Evolutionary conservation across 768 basidiomycete species (phyloP).

Genomic region (Arthromyces matolae): DNA sequence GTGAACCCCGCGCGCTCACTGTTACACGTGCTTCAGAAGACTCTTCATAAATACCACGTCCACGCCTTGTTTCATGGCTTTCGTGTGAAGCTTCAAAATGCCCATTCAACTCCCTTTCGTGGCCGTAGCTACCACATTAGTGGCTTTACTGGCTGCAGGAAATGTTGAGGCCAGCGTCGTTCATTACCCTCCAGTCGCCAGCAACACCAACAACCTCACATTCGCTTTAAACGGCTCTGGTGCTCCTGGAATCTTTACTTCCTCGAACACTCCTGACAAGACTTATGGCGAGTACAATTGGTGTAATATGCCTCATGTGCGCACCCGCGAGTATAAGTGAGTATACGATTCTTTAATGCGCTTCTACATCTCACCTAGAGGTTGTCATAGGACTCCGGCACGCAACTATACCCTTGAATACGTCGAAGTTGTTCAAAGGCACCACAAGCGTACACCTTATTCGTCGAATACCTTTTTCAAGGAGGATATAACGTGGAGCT

Average conservation of each 20-base stretch:
- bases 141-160: constrained; percentile 10
- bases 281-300: constrained; percentile 47
- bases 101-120: background rate
- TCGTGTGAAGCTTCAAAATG: constrained; percentile 7
- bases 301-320: constrained; percentile 56
- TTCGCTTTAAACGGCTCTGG: constrained; percentile 39
- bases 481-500: constrained; percentile 44
- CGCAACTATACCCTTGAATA: constrained; percentile 37
- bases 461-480: constrained; percentile 47
- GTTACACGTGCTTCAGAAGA: no score
- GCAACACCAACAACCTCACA: constrained; percentile 41
- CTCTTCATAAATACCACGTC: background rate
- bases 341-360: constrained; percentile 8
- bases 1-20: no score
- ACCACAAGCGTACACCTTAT: constrained; percentile 53
- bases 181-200: constrained; percentile 38
- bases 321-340: constrained; percentile 41
- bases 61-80: no score
- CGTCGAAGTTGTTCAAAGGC: constrained; percentile 50
- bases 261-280: constrained; percentile 34
- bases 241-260: constrained; percentile 44
- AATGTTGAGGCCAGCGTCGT: constrained; percentile 23
- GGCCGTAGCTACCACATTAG: constrained; percentile 7
- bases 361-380: background rate
- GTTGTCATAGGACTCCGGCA: constrained; percentile 30